Base-by-base conservation (phyloP, 306 rosid species). In the Calophaca sinica region DNA sequence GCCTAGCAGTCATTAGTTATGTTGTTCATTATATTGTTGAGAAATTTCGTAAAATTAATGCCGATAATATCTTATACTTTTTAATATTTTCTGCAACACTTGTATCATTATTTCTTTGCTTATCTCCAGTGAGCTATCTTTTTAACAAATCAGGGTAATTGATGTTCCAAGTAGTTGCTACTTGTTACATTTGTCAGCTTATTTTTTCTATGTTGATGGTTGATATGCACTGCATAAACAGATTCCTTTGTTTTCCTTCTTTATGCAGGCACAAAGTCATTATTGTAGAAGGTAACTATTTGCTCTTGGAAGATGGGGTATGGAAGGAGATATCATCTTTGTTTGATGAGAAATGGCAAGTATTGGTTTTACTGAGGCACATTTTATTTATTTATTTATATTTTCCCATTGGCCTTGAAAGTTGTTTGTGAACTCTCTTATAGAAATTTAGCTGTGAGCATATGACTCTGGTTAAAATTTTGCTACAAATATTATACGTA, bases 301-400 rank as follows among this genome's bases (percentile, higher is more conserved):
- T 93, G 67, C 80, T 90, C 46, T 73, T 87, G 87, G 96, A 88
- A 35, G 89, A 84, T 76, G 96, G 89, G 58, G 57, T 72, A 58
- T 93, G 98, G 98, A 90, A 84, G 72, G 98, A 90, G 77, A 76
- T 93, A 78, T 87, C 94, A 53, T 83, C 94, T 49, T 52, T 82
- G 59, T 93, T 93, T 60, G 91, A 93, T 48, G 94, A 90, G 84
- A 93, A 89, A 66, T 93, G 98, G 98, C 81, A 87, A 84, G 88
- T 65, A 31, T 48, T 74, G 35, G 62, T 57, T 74, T 68, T 57
- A 42, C 55, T 5, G 26, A 59, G 72, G n/a, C 64, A 28, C n/a
- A n/a, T n/a, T n/a, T 3, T 36, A 13, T 54, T 59, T 77, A 3
- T 51, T 71, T 20, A 20, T 20, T 0, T 20, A 20, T 20, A 20